Conservation (phyloP, 306 rosid species). For the Psophocarpus tetragonolobus region DNA sequence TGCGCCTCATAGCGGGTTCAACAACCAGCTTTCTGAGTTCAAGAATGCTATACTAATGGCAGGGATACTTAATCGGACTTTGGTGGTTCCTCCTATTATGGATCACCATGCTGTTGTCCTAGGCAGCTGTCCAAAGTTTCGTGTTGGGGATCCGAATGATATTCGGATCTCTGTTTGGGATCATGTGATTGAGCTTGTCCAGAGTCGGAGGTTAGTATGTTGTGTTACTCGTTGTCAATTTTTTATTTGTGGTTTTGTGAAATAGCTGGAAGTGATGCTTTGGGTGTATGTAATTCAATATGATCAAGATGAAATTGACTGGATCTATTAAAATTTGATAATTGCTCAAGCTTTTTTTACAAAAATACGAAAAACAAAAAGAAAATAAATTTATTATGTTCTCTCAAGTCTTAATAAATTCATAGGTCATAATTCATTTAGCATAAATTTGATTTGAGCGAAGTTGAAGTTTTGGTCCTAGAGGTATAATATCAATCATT, state of each 20-base stretch:
- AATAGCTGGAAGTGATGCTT: neutral
- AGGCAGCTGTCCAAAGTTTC: slow-evolving; percentile 90
- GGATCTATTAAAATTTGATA: neutral
- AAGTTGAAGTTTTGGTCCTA: neutral
- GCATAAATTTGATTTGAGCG: neutral
- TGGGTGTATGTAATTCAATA: neutral
- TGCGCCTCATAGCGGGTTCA: slow-evolving; percentile 93
- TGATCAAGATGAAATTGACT: neutral
- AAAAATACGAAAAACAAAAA: neutral
- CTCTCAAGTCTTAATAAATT: neutral
- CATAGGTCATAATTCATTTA: neutral
- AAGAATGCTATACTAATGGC: slow-evolving; percentile 69
- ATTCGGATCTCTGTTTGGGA: slow-evolving; percentile 78
- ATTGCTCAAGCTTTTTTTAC: neutral
- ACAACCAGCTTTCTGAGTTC: slow-evolving; percentile 84
- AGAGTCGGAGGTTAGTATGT: slow-evolving; percentile 52
- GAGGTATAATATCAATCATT: neutral
- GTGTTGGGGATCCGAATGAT: slow-evolving; percentile 53
- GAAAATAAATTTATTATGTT: slow-evolving; percentile 4
- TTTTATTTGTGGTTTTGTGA: neutral
- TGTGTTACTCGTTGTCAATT: neutral
- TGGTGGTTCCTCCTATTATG: slow-evolving; percentile 75
- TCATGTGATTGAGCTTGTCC: slow-evolving; percentile 65
- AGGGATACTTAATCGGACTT: slow-evolving; percentile 74
- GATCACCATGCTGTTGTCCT: slow-evolving; percentile 89